Evolutionary conservation across 345 rosid genomes (phyloP).

Genomic region (Euphorbia tirucalli): DNA sequence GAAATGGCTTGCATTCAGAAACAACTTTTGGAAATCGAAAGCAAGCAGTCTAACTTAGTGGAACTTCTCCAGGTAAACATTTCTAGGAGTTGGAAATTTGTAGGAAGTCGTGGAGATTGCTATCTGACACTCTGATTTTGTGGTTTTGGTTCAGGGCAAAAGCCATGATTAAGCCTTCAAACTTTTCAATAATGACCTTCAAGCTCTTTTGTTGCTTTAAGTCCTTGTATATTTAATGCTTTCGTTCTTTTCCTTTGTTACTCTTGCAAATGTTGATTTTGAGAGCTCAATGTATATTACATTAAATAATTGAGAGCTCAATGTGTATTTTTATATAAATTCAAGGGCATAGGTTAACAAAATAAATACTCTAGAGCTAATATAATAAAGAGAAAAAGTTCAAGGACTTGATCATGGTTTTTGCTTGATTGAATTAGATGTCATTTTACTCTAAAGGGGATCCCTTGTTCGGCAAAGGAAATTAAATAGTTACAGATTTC

Average conservation of each 20-base stretch:
- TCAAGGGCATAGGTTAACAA: too few species aligned
- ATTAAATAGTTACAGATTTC: not conserved
- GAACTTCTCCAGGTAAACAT: conserved; percentile 73
- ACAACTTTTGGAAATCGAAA: conserved; percentile 78
- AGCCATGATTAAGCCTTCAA: not conserved
- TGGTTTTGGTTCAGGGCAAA: not conserved
- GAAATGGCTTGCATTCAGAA: conserved; percentile 73
- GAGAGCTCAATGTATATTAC: not conserved
- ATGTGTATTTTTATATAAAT: too few species aligned
- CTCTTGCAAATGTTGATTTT: not conserved
- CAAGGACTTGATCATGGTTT: too few species aligned
- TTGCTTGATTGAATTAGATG: not conserved
- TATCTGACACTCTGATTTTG: not conserved
- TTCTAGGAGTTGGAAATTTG: conserved; percentile 1
- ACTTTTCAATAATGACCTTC: not conserved
- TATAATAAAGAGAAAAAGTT: too few species aligned
- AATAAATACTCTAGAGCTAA: too few species aligned
- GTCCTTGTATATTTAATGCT: not conserved
- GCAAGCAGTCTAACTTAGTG: conserved; percentile 63
- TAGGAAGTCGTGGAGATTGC: not conserved
- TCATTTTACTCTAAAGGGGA: not conserved
- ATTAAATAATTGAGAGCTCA: too few species aligned
- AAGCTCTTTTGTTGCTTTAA: not conserved
- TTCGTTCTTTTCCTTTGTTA: too few species aligned
- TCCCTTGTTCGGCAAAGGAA: not conserved